A percentile compares a stretch with the other conserved stretches of the same genome.
Evolutionary conservation across 495 filamentous ascomycete species (phyloP).

Genomic region (Lichenothelia convexa): DNA sequence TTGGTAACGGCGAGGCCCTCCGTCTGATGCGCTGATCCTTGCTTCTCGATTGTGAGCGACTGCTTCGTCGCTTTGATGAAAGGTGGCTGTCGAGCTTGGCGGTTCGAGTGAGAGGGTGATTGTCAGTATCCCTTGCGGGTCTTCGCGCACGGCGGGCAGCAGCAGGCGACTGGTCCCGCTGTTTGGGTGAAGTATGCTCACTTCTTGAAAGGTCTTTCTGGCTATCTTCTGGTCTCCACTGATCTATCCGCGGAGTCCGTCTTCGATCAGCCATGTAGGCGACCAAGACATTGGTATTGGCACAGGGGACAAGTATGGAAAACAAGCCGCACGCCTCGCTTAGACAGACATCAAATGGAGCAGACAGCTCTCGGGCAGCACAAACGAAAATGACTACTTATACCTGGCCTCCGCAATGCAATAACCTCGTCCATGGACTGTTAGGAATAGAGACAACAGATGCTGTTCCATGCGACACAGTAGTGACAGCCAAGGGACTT

Average conservation of each 20-base stretch:
- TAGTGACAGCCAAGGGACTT: too few relatives aligned
- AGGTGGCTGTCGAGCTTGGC: conserved; percentile 8
- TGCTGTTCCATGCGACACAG: too few relatives aligned
- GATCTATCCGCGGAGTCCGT: conserved; percentile 15
- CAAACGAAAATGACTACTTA: too few relatives aligned
- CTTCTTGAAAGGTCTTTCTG: conserved; percentile 7
- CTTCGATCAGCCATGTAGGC: conserved; percentile 20
- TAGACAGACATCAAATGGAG: too few relatives aligned
- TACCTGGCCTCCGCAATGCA: too few relatives aligned
- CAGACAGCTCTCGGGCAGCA: too few relatives aligned
- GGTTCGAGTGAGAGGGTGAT: conserved; percentile 9
- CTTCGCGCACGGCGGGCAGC: conserved; percentile 13
- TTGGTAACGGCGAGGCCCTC: conserved; percentile 7
- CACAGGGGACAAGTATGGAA: conserved; percentile 12
- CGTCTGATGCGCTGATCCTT: conserved; percentile 2
- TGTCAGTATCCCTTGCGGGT: conserved; percentile 4
- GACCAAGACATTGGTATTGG: conserved; percentile 13
- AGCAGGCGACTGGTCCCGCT: conserved; percentile 8
- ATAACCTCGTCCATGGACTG: too few relatives aligned
- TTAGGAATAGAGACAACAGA: too few relatives aligned
- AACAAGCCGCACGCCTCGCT: too few relatives aligned
- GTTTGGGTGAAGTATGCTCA: conserved; percentile 6
- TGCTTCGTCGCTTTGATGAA: conserved; percentile 7
- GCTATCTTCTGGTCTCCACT: conserved; percentile 17
- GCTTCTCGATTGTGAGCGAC: conserved; percentile 11